Conservation (phyloP, 129 eudicot genomes). For the Arctium minus region DNA sequence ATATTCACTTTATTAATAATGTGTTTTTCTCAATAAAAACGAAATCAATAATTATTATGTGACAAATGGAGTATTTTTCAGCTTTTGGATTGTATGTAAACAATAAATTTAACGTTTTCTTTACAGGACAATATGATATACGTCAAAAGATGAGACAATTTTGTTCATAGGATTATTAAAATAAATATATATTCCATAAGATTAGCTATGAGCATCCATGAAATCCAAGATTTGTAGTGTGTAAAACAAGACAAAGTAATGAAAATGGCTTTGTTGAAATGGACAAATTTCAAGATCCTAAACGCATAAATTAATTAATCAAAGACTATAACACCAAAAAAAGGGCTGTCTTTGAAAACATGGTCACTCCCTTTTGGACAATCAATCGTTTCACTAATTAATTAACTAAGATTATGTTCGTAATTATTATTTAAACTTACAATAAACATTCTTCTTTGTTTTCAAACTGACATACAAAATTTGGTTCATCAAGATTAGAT, state of each 20-base stretch:
- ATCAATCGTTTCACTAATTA: background rate
- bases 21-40: background rate
- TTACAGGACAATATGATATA: background rate
- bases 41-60: background rate
- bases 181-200: background rate
- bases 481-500: background rate
- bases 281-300: conserved; percentile 8
- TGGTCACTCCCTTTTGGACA: conserved; percentile 9
- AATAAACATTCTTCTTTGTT: background rate
- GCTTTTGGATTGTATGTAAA: background rate
- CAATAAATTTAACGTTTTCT: background rate
- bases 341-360: conserved; percentile 16
- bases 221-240: conserved; percentile 13
- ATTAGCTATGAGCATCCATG: background rate
- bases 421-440: background rate
- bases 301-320: background rate
- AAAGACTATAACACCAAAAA: background rate
- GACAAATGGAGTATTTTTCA: conserved; percentile 6
- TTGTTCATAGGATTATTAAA: background rate
- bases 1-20: too few species aligned
- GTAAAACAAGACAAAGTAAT: conserved; percentile 14
- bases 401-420: background rate
- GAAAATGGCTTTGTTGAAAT: background rate
- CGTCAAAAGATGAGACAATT: background rate
- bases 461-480: background rate